phyloP scores from a whole-genome alignment of 2,329 filamentous ascomycete genomes.

The Cladophialophora chaetospira region DNA sequence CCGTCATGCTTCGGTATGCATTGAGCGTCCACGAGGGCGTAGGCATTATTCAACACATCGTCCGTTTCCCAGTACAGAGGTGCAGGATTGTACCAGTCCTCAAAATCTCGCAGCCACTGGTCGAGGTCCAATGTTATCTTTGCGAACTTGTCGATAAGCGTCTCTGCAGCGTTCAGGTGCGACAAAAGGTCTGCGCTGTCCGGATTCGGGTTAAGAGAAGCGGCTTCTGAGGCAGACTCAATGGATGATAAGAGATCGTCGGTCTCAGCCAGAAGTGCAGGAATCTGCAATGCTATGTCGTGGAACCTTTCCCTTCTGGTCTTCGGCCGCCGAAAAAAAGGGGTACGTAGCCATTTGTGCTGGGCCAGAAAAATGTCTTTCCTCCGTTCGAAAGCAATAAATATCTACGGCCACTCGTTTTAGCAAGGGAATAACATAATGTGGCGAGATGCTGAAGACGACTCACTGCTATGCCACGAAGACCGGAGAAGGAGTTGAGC shows the following conservation, averaged over 20 bases:
- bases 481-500: not conserved
- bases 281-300: conserved; percentile 2
- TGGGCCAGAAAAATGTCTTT: not conserved
- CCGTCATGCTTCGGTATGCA: not conserved
- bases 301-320: conserved; percentile 3
- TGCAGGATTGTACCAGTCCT: not conserved
- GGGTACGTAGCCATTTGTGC: not conserved
- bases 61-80: conserved; percentile 6
- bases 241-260: not conserved
- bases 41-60: not conserved
- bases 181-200: not conserved
- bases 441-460: not conserved
- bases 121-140: not conserved
- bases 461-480: conserved; percentile 4
- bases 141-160: not conserved
- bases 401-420: conserved; percentile 1
- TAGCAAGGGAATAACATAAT: not conserved
- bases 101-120: not conserved
- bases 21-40: not conserved
- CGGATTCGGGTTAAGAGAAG: not conserved
- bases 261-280: not conserved
- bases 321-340: not conserved
- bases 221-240: not conserved
- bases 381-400: not conserved
- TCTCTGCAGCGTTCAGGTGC: not conserved